Conservation (phyloP, 345 rosid genomes). For the Bretschneidera sinensis region DNA sequence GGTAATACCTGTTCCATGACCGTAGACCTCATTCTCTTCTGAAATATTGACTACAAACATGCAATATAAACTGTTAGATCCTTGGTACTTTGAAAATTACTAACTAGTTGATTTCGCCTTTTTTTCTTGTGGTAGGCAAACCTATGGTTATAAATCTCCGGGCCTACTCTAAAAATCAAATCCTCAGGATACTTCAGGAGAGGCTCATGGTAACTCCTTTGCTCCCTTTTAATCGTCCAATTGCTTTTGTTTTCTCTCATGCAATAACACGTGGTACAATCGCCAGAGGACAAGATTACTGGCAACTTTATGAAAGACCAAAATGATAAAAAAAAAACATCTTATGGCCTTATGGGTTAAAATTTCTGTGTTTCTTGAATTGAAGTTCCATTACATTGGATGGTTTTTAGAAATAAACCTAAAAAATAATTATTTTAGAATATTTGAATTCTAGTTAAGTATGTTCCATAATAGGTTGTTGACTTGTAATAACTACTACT, state of each 20-base stretch:
- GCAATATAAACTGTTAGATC: not conserved
- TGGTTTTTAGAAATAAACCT: not conserved
- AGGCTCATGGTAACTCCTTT: constrained; percentile 63
- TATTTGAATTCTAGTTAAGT: too few relatives aligned
- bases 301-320: not conserved
- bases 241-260: not conserved
- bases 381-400: not conserved
- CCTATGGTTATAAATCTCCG: constrained; percentile 74
- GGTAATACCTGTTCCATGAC: too few relatives aligned
- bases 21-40: too few relatives aligned
- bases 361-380: not conserved
- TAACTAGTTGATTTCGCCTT: constrained; percentile 6
- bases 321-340: too few relatives aligned
- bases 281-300: not conserved
- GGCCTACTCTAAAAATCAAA: constrained; percentile 79
- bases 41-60: not conserved
- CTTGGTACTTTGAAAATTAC: constrained; percentile 1
- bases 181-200: constrained; percentile 64
- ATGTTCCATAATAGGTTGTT: not conserved
- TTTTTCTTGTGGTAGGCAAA: constrained; percentile 46
- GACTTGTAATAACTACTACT: constrained; percentile 1
- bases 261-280: not conserved
- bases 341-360: not conserved
- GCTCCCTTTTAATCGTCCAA: not conserved
- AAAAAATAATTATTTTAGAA: too few relatives aligned